Conservation (phyloP, 73 alveolate species). For the Tetrahymena malaccensis region DNA sequence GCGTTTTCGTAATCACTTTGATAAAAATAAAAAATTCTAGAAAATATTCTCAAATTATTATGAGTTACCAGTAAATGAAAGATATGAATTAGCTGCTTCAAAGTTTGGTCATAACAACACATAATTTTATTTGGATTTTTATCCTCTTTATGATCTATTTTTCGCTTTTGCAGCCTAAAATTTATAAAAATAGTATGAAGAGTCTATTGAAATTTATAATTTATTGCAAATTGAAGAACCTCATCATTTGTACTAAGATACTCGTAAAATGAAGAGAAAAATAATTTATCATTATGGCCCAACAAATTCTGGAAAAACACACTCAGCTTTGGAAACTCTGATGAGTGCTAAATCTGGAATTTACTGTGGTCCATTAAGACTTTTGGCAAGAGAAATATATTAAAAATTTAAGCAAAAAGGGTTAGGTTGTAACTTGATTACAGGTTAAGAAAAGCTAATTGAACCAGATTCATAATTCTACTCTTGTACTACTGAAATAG, state of each 20-base stretch:
- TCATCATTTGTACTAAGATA: constrained; percentile 58
- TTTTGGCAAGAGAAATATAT: constrained; percentile 64
- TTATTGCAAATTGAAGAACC: constrained; percentile 53
- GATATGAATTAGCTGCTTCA: not conserved
- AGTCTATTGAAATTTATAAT: not conserved
- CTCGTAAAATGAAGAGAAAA: constrained; percentile 52
- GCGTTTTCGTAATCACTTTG: not conserved
- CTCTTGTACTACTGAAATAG: constrained; percentile 66
- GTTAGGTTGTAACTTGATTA: constrained; percentile 45
- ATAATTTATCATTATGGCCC: constrained; percentile 64
- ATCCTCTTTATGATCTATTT: not conserved
- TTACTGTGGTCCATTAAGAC: constrained; percentile 67
- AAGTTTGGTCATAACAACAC: not conserved
- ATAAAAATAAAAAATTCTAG: not conserved
- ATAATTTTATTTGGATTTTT: not conserved
- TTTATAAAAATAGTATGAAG: not conserved
- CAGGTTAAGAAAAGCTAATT: constrained; percentile 55
- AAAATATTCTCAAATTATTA: not conserved
- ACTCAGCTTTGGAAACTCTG: constrained; percentile 48
- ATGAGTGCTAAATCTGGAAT: constrained; percentile 54
- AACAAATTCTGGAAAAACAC: constrained; percentile 70
- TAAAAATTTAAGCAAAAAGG: constrained; percentile 46
- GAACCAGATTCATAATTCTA: constrained; percentile 38
- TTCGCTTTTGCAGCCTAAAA: not conserved
- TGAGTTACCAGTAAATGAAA: not conserved